Conservation (phyloP, 2,329 filamentous ascomycete species). For the Talaromyces pinophilus region DNA sequence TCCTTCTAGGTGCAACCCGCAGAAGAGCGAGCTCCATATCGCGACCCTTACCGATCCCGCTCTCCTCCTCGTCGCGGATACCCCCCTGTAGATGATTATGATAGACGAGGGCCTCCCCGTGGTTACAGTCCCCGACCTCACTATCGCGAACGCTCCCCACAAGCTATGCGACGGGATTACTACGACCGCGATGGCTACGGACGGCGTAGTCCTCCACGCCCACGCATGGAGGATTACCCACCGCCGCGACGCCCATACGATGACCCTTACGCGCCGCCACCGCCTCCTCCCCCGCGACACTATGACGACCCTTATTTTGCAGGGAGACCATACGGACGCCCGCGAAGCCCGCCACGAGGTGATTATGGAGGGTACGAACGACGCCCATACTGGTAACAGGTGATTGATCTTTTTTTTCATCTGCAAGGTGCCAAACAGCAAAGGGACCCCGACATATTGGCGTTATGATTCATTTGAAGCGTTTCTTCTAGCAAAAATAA, state of each 20-base stretch:
- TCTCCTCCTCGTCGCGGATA: slow-evolving; percentile 71
- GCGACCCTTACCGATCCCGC: slow-evolving; percentile 75
- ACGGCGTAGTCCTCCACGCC: slow-evolving; percentile 77
- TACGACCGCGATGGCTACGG: slow-evolving; percentile 77
- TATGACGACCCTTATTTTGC: slow-evolving; percentile 63
- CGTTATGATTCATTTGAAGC: background rate
- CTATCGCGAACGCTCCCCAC: slow-evolving; percentile 82
- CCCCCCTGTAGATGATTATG: slow-evolving; percentile 74
- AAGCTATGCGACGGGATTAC: slow-evolving; percentile 73
- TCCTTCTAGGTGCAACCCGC: slow-evolving; percentile 61
- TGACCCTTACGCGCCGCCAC: slow-evolving; percentile 58
- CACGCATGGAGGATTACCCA: slow-evolving; percentile 75
- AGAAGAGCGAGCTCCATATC: slow-evolving; percentile 66
- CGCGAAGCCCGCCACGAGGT: slow-evolving; percentile 44
- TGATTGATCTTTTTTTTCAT: background rate
- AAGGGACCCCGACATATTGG: background rate
- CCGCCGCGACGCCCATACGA: slow-evolving; percentile 60
- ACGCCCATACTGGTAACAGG: slow-evolving; percentile 47
- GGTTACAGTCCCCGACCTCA: slow-evolving; percentile 82
- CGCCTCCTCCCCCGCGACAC: slow-evolving; percentile 55
- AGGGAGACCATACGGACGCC: slow-evolving; percentile 55
- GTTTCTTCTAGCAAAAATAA: background rate
- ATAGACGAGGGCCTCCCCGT: slow-evolving; percentile 76
- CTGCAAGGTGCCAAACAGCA: background rate
- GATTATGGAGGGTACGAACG: slow-evolving; percentile 48